Base-by-base conservation (phyloP, 2,329 filamentous ascomycete species). In the Stachybotrys chlorohalonatus region DNA sequence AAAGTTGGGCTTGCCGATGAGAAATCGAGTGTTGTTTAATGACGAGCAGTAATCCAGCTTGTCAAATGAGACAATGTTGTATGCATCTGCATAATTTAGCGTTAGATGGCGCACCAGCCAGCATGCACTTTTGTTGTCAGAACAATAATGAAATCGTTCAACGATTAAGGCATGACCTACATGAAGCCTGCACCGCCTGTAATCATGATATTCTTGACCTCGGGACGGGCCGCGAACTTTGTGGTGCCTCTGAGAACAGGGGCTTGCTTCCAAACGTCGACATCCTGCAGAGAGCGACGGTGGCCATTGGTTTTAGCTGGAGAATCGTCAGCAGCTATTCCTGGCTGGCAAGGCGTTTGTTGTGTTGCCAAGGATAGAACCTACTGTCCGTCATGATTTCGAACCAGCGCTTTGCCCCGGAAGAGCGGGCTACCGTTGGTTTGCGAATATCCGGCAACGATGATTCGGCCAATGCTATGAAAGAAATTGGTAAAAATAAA, bases 181-280 rank as follows among this genome's bases (percentile, higher is more conserved):
- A 93, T 92, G 76, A 94, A 94, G 62, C 89, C 89, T 58, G 88
- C 89, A 53, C 89, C 89, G 52, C 89, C 89, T 17, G 89, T 93
- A 59, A 94, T 81, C 79, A 93, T 85, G 63, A 93, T 91, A 65
- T 90, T 92, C 70, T 82, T 86, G 54, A 89, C 83, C 69, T 87
- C 83, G 30, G 78, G 74, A 6, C 85, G 74, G 48, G 87, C 83
- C 64, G 85, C 81, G 61, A 87, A 92, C 59, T 81, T 83, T 57
- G 86, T 89, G 60, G 78, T 84, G 42, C 88, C 88, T 11, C 69
- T 84, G 54, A 91, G 75, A 31, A 90, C 67, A 16, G 88, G 87
- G 2, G 88, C 87, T 51, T 85, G 78, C 63, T 83, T 84, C 86
- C 87, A 91, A 57, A 89, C 70, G 45, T 84, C 83, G 58, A 78